A percentile compares a stretch with the other conserved stretches of the same genome.
Evolutionary conservation across 176 grass and related monocot genomes (phyloP).

Genomic region (Cenchrus purpureus): DNA sequence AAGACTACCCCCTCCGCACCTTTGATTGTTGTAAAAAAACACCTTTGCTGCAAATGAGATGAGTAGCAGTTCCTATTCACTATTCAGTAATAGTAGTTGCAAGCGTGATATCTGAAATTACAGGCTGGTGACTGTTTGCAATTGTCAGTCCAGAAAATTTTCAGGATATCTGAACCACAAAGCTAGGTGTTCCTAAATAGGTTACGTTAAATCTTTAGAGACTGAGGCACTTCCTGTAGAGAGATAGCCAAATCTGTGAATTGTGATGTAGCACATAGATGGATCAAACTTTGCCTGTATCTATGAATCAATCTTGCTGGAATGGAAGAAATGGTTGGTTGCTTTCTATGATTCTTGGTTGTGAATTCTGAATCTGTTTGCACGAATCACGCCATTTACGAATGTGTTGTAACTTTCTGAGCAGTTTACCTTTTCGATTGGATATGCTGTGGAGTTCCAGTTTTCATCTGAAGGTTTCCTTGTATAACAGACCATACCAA

Average conservation of each 20-base stretch:
- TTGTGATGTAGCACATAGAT: not conserved
- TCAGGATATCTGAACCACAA: not conserved
- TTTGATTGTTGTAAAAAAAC: too few relatives aligned
- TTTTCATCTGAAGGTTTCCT: too few relatives aligned
- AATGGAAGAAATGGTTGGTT: not conserved
- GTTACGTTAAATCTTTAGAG: not conserved
- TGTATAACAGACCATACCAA: too few relatives aligned
- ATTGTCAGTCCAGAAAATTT: not conserved
- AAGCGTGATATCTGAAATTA: not conserved
- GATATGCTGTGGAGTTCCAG: too few relatives aligned
- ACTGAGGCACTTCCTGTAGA: not conserved
- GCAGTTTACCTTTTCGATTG: too few relatives aligned
- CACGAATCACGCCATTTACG: too few relatives aligned
- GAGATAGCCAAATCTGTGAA: constrained; percentile 30
- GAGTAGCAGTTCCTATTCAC: not conserved
- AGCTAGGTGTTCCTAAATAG: not conserved
- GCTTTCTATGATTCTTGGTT: too few relatives aligned
- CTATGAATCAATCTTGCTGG: constrained; percentile 22
- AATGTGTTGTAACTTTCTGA: too few relatives aligned
- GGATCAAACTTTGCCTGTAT: not conserved
- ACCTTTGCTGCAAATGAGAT: too few relatives aligned
- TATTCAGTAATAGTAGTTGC: not conserved
- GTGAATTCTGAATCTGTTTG: too few relatives aligned
- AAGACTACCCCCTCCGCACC: too few relatives aligned
- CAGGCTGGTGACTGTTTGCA: too few relatives aligned